These are phyloP conservation scores for Phaffia australis DNA, from an alignment of 768 basidiomycete species.

Conservation along the genomic window DNA sequence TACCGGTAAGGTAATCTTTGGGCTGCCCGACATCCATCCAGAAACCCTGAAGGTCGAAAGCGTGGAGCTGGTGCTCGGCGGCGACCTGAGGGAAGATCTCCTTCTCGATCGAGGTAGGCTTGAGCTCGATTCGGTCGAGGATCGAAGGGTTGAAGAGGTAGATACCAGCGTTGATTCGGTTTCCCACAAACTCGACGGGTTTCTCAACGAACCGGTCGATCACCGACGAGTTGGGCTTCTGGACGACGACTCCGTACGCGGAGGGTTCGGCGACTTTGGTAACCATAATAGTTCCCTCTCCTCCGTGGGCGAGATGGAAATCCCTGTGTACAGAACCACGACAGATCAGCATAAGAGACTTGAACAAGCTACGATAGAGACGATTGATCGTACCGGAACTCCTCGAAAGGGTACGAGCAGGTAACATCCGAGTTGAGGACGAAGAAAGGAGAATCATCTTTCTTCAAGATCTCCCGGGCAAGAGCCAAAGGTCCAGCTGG, in stretches of 20 bases:
- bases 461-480: conserved; percentile 42
- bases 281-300: conserved; percentile 45
- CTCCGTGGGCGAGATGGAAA: conserved; percentile 43
- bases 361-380: not conserved
- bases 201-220: conserved; percentile 47
- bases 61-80: conserved; percentile 42
- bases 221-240: conserved; percentile 39
- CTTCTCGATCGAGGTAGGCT: conserved; percentile 45
- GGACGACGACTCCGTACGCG: conserved; percentile 44
- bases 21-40: conserved; percentile 47
- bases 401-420: conserved; percentile 44
- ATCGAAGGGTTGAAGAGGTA: conserved; percentile 47
- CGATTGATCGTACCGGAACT: conserved; percentile 36
- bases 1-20: conserved; percentile 40
- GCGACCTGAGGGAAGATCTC: conserved; percentile 44
- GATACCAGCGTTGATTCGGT: conserved; percentile 46
- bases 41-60: conserved; percentile 44
- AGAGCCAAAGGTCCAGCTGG: conserved; percentile 44
- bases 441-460: conserved; percentile 46
- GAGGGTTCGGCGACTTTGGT: conserved; percentile 46
- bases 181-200: conserved; percentile 44
- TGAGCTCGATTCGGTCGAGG: conserved; percentile 43
- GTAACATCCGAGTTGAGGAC: conserved; percentile 46
- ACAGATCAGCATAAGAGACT: not conserved
- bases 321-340: conserved; percentile 31